Evolutionary conservation across 257 asterid genomes (phyloP), one percentile per base, ranked within the genome.

Genomic region (Lycium ferocissimum): DNA sequence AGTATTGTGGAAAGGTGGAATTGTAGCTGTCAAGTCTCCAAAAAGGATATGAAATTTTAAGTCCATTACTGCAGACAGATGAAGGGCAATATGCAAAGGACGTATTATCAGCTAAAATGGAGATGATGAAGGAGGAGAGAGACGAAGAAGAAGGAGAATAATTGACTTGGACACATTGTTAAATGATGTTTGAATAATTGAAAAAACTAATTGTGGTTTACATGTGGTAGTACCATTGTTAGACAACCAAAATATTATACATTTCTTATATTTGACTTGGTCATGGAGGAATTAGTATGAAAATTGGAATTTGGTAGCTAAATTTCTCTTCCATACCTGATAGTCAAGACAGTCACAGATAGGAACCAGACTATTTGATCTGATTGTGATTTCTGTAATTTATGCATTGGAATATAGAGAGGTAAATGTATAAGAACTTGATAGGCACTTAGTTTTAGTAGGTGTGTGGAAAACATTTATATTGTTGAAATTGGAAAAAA

Each of bases 101-200:
- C 0, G n/a, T 18, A 26, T 26, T 26, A 59, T 82, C 26, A 43
- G 71, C 40, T 61, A 18, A 40, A 49, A 26, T 4, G 7, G 20
- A 65, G 12, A 63, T 45, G 20, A 63, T 61, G n/a, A 82, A 66
- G 65, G 47, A 15, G 7, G 2, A 82, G 80, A 26, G 15, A 14
- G 13, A 66, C 7, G 80, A 49, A 82, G 85, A 49, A 15, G 78
- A 59, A 20, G 43, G 49, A 47, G 81, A 73, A 47, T 22, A 49
- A 49, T 75, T 49, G 81, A 75, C 13, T 75, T 49, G 61, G 62
- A 49, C 61, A 49, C 33, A 26, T 26, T 26, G 33, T 26, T 26
- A 26, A 26, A 26, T 26, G 33, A 26, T 26, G 33, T 0, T 26
- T 26, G 33, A 26, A 26, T 26, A 26, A 26, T 26, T 26, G 33